phyloP scores from a whole-genome alignment of 1,284 basidiomycete species.

The Ustilago trichophora region DNA sequence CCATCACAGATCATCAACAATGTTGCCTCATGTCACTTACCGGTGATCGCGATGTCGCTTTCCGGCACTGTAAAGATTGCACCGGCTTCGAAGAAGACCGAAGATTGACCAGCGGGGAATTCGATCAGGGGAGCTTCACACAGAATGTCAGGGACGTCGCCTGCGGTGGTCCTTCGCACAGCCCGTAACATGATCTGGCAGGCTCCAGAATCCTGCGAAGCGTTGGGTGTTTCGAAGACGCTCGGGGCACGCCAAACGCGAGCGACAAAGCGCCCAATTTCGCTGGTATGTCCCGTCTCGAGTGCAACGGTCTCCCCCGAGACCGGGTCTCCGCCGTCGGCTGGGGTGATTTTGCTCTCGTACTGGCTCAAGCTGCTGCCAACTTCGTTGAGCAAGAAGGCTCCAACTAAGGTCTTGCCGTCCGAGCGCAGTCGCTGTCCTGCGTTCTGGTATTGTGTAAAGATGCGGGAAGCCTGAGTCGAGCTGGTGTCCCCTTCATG shows the following conservation, averaged over 20 bases:
- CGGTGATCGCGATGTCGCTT: conserved; percentile 3
- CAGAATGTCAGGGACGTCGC: not conserved
- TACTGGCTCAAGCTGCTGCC: not conserved
- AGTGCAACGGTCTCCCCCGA: conserved; percentile 1
- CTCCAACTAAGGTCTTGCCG: not conserved
- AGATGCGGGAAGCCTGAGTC: not conserved
- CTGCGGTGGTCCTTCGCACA: not conserved
- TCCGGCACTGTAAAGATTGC: not conserved
- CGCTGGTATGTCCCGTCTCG: not conserved
- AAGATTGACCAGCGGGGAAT: not conserved
- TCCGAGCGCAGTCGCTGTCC: not conserved
- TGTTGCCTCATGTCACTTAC: conserved; percentile 4
- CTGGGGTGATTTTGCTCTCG: too few species aligned
- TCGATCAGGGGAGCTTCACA: not conserved
- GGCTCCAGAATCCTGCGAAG: not conserved
- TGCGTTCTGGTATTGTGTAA: conserved; percentile 6
- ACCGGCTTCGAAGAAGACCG: conserved; percentile 13
- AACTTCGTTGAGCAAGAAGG: conserved; percentile 15
- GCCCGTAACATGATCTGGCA: conserved; percentile 1
- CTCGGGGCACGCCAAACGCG: conserved; percentile 7
- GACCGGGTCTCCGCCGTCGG: not conserved
- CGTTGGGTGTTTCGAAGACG: not conserved
- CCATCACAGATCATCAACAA: too few species aligned
- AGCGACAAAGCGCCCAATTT: not conserved
- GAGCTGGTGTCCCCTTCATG: conserved; percentile 4